These are phyloP conservation scores for Peronosclerospora sorghi DNA, from an alignment of 352 stramenopile species.

Conservation along the genomic window DNA sequence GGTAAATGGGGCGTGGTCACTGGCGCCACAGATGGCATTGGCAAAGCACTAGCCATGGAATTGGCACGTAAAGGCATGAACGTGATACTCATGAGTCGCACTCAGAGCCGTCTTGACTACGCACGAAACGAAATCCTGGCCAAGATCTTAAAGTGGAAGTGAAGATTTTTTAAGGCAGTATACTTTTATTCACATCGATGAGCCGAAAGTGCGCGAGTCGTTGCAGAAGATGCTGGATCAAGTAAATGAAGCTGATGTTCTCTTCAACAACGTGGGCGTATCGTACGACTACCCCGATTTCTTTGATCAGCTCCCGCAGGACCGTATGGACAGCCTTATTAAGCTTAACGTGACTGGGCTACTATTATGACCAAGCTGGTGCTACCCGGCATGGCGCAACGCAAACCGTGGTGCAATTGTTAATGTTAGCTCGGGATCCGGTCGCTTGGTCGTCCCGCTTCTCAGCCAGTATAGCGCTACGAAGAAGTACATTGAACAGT, in stretches of 20 bases:
- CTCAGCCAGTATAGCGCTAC: conserved; percentile 94
- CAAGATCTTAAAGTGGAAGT: conserved; percentile 83
- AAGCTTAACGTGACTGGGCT: conserved; percentile 75
- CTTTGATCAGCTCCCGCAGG: conserved; percentile 93
- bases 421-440: conserved; percentile 97
- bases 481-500: conserved; percentile 97
- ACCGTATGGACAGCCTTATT: conserved; percentile 88
- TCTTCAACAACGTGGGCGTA: conserved; percentile 99
- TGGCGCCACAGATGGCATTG: conserved; percentile 92
- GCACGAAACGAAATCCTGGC: conserved; percentile 89
- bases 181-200: conserved; percentile 92
- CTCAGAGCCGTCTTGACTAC: conserved; percentile 90
- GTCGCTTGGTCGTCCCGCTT: too few species aligned
- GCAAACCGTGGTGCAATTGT: conserved; percentile 93
- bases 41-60: too few species aligned
- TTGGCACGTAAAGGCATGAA: too few species aligned
- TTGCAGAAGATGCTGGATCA: too few species aligned
- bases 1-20: conserved; percentile 97
- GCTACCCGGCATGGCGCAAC: conserved; percentile 92
- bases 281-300: conserved; percentile 97
- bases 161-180: conserved; percentile 82
- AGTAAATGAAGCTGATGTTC: conserved; percentile 93
- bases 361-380: conserved; percentile 81
- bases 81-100: too few species aligned
- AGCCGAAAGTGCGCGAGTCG: conserved; percentile 40